Evolutionary conservation across 805 yeast genomes (phyloP).

Genomic region (Cyberlindnera mississippiensis): DNA sequence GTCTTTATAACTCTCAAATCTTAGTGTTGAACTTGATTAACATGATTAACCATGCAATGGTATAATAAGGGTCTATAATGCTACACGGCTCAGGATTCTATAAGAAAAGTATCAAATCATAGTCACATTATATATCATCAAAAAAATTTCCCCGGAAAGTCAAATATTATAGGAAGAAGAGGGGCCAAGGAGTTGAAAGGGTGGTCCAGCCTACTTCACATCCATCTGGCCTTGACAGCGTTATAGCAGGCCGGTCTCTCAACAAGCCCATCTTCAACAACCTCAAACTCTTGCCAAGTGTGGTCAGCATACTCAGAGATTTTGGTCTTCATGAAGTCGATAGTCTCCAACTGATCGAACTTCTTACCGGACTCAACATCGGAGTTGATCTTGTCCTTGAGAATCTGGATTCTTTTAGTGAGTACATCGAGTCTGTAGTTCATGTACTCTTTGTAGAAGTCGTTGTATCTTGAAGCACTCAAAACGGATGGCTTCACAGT

Average conservation of each 20-base stretch:
- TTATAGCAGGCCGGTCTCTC: constrained; percentile 25
- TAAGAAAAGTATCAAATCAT: neutral
- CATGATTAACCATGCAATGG: too few relatives aligned
- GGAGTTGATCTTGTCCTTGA: constrained; percentile 25
- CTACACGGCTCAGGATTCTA: too few relatives aligned
- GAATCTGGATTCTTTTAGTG: constrained; percentile 29
- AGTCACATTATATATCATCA: neutral
- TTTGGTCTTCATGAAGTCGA: constrained; percentile 29
- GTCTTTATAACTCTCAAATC: too few relatives aligned
- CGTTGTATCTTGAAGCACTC: constrained; percentile 35
- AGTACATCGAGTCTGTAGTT: constrained; percentile 36
- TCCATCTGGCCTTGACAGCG: constrained; percentile 20
- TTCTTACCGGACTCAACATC: constrained; percentile 25
- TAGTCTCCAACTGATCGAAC: constrained; percentile 36
- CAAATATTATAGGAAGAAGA: neutral
- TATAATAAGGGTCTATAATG: too few relatives aligned
- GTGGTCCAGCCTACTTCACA: neutral
- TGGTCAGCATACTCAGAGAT: constrained; percentile 29
- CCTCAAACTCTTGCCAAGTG: constrained; percentile 35
- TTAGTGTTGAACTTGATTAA: too few relatives aligned
- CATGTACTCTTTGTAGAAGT: constrained; percentile 39
- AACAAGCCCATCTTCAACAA: constrained; percentile 28
- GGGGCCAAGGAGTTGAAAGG: neutral
- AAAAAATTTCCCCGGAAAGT: neutral
- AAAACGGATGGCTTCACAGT: constrained; percentile 39